A percentile compares a stretch with the other conserved stretches of the same genome.
Evolutionary conservation across 495 filamentous ascomycete genomes (phyloP).

Genomic region (Tuber borchii): DNA sequence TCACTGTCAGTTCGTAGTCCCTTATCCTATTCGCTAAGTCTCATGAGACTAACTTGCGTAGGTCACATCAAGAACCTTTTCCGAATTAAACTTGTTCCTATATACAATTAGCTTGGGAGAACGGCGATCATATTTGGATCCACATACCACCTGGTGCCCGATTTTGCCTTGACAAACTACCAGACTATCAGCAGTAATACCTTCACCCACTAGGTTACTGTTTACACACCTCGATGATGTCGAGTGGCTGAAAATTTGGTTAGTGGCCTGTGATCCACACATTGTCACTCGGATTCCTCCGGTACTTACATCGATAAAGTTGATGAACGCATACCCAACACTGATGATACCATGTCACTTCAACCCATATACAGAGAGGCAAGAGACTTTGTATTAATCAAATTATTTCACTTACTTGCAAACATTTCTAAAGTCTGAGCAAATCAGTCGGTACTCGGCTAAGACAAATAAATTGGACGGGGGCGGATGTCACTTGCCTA

Average conservation of each 20-base stretch:
- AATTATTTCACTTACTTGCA: slow-evolving; percentile 62
- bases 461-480: neutral
- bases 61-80: slow-evolving; percentile 82
- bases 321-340: slow-evolving; percentile 97
- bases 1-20: slow-evolving; percentile 22
- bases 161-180: slow-evolving; percentile 69
- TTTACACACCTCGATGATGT: slow-evolving; percentile 62
- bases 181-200: slow-evolving; percentile 40
- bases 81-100: slow-evolving; percentile 73
- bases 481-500: slow-evolving; percentile 49
- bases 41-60: slow-evolving; percentile 69
- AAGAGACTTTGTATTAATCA: neutral
- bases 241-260: slow-evolving; percentile 51
- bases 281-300: neutral
- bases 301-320: slow-evolving; percentile 69
- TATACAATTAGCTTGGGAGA: neutral
- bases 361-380: neutral
- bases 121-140: neutral
- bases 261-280: slow-evolving; percentile 39
- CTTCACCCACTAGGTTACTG: neutral
- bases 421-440: slow-evolving; percentile 69
- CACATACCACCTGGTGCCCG: slow-evolving; percentile 64
- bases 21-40: neutral
- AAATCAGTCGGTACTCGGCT: slow-evolving; percentile 18
- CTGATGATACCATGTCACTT: slow-evolving; percentile 46